Evolutionary conservation across 768 basidiomycete genomes (phyloP).

Genomic region (Pholiota conissans): DNA sequence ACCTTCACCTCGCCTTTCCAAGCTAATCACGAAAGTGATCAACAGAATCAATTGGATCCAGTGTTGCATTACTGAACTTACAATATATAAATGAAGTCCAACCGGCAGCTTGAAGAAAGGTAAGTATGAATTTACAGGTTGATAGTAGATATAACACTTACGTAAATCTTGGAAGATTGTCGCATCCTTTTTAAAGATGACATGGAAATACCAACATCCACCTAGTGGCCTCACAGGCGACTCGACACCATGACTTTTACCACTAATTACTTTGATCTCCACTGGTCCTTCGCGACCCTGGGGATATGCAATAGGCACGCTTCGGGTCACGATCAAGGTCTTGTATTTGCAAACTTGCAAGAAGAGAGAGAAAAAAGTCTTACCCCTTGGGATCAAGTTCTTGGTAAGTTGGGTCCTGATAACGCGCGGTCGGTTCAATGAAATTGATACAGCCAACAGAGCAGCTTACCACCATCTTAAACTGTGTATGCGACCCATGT

Average conservation of each 20-base stretch:
- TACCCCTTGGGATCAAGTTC: constrained; percentile 69
- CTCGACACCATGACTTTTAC: constrained; percentile 81
- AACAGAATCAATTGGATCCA: not conserved
- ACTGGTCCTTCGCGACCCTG: constrained; percentile 65
- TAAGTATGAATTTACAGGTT: not conserved
- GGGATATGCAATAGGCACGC: constrained; percentile 75
- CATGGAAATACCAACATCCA: constrained; percentile 92
- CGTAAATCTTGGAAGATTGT: constrained; percentile 83
- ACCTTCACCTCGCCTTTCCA: constrained; percentile 67
- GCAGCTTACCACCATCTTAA: constrained; percentile 5
- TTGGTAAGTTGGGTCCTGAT: constrained; percentile 77
- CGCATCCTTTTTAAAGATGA: constrained; percentile 62
- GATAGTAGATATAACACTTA: constrained; percentile 31
- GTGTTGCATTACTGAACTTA: constrained; percentile 38
- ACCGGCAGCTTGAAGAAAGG: constrained; percentile 50
- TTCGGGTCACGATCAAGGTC: constrained; percentile 24
- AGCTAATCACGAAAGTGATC: constrained; percentile 32
- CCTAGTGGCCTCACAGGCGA: constrained; percentile 90
- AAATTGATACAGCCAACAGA: no score
- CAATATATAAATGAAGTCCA: constrained; percentile 93
- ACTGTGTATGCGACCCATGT: not conserved
- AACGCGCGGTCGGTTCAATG: no score
- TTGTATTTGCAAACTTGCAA: no score
- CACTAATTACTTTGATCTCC: constrained; percentile 84
- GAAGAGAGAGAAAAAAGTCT: no score